Base-by-base conservation (phyloP, 2,329 filamentous ascomycete genomes). In the Mycogone perniciosa region DNA sequence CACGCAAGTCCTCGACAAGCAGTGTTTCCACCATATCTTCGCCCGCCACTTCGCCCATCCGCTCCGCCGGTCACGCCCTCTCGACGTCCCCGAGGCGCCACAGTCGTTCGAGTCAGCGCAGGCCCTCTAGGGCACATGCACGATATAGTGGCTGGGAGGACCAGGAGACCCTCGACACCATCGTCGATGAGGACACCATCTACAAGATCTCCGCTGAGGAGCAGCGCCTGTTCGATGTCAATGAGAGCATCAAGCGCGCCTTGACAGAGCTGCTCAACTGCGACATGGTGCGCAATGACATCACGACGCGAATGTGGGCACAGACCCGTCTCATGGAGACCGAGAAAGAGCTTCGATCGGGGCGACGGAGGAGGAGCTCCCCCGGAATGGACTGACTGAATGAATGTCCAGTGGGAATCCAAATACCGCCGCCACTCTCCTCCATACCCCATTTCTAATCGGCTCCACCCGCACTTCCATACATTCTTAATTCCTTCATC, bases 221-320 rank as follows among this genome's bases (percentile, higher is more conserved):
- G 61, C 72, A 75, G 56, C 76, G 73, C 54, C 71, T 82, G 8
- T 78, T 71, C 46, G 71, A 76, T 54, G 75, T 82, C 64, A 81
- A 80, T 64, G 79, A 82, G 64, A 74, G 76, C 58, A 79, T 83
- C 68, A 84, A 84, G 68, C 73, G 78, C 31, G 76, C 78, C 2
- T 62, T 84, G 57, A 84, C 79, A 5, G 79, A 82, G 62, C 72
- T 84, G 10, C 73, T 84, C 59, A 84, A 82, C 66, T 82, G 77
- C 64, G 75, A 78, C 27, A 67, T 73, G 35, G 76, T 81, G 11
- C 76, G 78, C 39, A 65, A 63, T 42, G 76, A 81, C 53, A 65
- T 67, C 30, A 67, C 71, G 1, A 76, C 80, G 60, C 76, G 80
- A 44, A 78, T 73, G 53, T 82, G 77, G 75, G 76, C 82, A 33